Evolutionary conservation across 345 rosid species (phyloP), one percentile per base, ranked within the genome.

Genomic region (Aquilaria yunnanensis): DNA sequence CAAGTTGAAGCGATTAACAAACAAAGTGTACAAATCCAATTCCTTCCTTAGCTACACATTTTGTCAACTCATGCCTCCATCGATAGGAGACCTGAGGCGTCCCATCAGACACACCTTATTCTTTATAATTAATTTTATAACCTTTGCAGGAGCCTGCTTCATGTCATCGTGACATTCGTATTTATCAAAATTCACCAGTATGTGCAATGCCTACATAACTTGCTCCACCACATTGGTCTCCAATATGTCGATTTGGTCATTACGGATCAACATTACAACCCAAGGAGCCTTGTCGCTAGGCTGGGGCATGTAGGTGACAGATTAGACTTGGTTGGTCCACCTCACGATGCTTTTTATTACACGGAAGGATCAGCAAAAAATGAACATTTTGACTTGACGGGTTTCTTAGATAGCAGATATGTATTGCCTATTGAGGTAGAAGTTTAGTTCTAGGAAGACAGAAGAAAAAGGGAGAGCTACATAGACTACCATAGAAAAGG

Each of bases 181-280:
- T n/a, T n/a, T n/a, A n/a, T n/a, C n/a, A n/a, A n/a, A n/a, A n/a
- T n/a, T n/a, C n/a, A n/a, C n/a, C n/a, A n/a, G n/a, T n/a, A n/a
- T n/a, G n/a, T n/a, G n/a, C n/a, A n/a, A n/a, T n/a, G n/a, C n/a
- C n/a, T n/a, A n/a, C n/a, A n/a, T n/a, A n/a, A n/a, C n/a, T n/a
- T n/a, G n/a, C n/a, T n/a, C n/a, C n/a, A n/a, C n/a, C n/a, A n/a
- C n/a, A n/a, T n/a, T n/a, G n/a, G n/a, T n/a, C n/a, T n/a, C n/a
- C n/a, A n/a, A n/a, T n/a, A 96, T 97, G 1, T 96, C 99, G 51
- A 94, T 91, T 54, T 97, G 97, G 37, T 94, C 99, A 0, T 97
- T 97, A 1, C 97, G 96, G 57, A 94, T 83, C 62, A 94, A 74
- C 0, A 96, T 94, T 6, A 94, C 96, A 0, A 88, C 69, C n/a